Evolutionary conservation across 768 basidiomycete genomes (phyloP).

Genomic region (Sutorius australiensis): DNA sequence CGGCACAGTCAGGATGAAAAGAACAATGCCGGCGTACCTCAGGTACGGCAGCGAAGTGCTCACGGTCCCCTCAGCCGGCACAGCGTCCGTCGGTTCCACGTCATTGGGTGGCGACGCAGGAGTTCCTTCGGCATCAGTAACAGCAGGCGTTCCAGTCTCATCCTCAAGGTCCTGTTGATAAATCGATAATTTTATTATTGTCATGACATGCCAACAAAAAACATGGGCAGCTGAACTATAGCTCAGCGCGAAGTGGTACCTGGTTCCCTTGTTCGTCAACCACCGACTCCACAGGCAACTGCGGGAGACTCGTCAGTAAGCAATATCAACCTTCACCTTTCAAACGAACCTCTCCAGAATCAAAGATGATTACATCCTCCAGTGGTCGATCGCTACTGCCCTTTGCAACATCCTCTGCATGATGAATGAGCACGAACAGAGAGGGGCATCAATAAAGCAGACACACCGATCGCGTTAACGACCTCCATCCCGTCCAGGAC

Average conservation of each 20-base stretch:
- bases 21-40: constrained; percentile 22
- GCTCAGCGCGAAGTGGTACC: constrained; percentile 95
- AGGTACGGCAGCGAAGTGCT: constrained; percentile 7
- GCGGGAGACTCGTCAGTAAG: constrained; percentile 4
- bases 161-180: constrained; percentile 42
- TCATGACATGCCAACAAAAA: constrained; percentile 37
- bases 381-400: constrained; percentile 66
- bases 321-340: constrained; percentile 9
- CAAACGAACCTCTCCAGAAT: constrained; percentile 78
- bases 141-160: constrained; percentile 15
- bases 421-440: constrained; percentile 7
- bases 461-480: constrained; percentile 66
- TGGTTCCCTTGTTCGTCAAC: constrained; percentile 69
- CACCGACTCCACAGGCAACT: constrained; percentile 53
- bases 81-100: not conserved
- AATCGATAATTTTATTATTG: constrained; percentile 51
- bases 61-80: constrained; percentile 3
- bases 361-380: constrained; percentile 74
- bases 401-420: constrained; percentile 70
- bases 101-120: constrained; percentile 6
- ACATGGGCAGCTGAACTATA: constrained; percentile 52
- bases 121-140: constrained; percentile 12
- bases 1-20: constrained; percentile 43
- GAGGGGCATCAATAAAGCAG: not conserved
- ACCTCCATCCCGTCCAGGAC: constrained; percentile 93